Base-by-base conservation (phyloP, 2,329 filamentous ascomycete genomes). In the Verticillium tricorpus region DNA sequence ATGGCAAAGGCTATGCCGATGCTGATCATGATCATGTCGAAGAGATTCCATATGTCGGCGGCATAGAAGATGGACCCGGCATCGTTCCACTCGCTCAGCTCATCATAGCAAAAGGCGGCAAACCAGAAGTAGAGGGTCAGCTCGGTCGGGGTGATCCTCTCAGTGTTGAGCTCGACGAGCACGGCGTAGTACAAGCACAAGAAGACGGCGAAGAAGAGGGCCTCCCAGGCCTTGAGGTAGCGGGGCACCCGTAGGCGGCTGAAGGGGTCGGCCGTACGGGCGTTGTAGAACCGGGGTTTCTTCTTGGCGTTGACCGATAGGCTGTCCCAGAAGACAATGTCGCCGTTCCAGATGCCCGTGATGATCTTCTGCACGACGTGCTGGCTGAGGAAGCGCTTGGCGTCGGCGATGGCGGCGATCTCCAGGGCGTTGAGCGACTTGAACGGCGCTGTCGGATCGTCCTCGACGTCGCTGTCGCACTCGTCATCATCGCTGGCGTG, bases 51-150 rank as follows among this genome's bases (percentile, higher is more conserved):
- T 58, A 96, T 88, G 69, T 95, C 91, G 9, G 89, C 87, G 5
- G 89, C 85, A 70, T 96, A 96, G 69, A 96, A 96, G 40, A 93
- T 85, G 35, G 91, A 89, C 0, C 93, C 93, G 1, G 93, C 92
- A 77, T 97, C 92, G 59, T 87, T 83, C 78, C 92, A 92, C 69
- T 96, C 92, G 68, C 89, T 90, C 62, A 95, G 80, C 74, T 93
- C 93, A 67, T 97, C 93, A 70, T 95, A 96, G 45, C 90, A 87
- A 77, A 96, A 97, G 8, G 92, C 90, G 5, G 88, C 87, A 67
- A 97, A 89, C 90, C 92, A 97, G 58, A 96, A 75, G 71, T 94
- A 95, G 52, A 97, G 83, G 17, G 91, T 71, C 2, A 89, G 76
- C 72, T 97, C 93, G 19, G 88, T 78, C 0, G 80, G 71, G 0